phyloP scores from a whole-genome alignment of 2,329 filamentous ascomycete species.

The Mariannaea sp. region DNA sequence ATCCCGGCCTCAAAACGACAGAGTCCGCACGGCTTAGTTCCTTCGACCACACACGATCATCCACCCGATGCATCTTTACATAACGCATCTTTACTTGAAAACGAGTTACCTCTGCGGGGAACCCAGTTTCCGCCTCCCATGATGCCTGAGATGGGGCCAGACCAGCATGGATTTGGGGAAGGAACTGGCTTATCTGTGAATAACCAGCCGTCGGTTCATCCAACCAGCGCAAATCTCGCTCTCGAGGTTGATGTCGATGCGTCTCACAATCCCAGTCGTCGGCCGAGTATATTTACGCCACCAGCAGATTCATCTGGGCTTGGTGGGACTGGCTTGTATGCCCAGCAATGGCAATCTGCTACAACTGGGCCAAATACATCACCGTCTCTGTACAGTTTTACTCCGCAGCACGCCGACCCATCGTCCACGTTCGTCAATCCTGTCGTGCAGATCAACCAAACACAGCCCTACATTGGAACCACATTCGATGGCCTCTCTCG shows the following conservation, averaged over 20 bases:
- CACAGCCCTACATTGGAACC: conserved; percentile 41
- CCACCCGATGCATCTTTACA: conserved; percentile 42
- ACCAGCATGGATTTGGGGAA: conserved; percentile 50
- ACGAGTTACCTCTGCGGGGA: conserved; percentile 51
- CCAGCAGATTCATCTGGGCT: conserved; percentile 50
- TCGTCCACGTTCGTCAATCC: conserved; percentile 41
- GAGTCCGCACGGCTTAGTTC: conserved; percentile 43
- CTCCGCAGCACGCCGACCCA: conserved; percentile 44
- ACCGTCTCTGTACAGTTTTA: conserved; percentile 51
- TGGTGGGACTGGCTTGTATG: conserved; percentile 46
- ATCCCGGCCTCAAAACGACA: conserved; percentile 44
- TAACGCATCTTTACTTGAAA: conserved; percentile 44
- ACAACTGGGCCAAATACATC: conserved; percentile 49
- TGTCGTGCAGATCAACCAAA: conserved; percentile 40
- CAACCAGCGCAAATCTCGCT: conserved; percentile 43
- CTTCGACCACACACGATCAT: conserved; percentile 44
- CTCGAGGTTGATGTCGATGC: conserved; percentile 52
- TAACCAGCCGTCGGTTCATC: conserved; percentile 43
- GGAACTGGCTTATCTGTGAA: conserved; percentile 42
- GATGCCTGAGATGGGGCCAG: conserved; percentile 49
- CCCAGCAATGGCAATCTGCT: conserved; percentile 50
- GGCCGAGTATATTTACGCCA: conserved; percentile 50
- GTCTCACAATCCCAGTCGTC: conserved; percentile 51
- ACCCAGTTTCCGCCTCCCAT: conserved; percentile 49
- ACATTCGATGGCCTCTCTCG: conserved; percentile 45